A percentile compares a stretch with the other conserved stretches of the same genome.
phyloP scores from a whole-genome alignment of 352 stramenopile genomes.

The Detonula confervacea region DNA sequence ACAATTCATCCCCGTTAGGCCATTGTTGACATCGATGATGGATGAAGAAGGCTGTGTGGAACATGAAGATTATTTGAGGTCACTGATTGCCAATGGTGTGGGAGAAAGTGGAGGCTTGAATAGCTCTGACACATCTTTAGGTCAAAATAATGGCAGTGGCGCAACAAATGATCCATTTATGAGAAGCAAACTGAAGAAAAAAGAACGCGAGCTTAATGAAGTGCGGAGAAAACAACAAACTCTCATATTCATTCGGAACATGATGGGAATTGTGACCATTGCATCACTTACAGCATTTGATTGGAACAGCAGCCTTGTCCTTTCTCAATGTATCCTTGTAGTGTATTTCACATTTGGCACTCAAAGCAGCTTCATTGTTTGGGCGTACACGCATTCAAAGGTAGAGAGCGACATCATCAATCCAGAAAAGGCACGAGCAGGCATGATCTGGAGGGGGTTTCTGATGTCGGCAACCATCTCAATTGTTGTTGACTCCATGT shows the following conservation, averaged over 20 bases:
- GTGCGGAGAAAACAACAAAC: constrained; percentile 37
- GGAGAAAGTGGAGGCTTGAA: constrained; percentile 1
- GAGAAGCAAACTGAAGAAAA: constrained; percentile 36
- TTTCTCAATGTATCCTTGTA: constrained; percentile 48
- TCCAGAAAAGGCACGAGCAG: constrained; percentile 28
- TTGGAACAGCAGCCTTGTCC: constrained; percentile 35
- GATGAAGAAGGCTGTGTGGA: constrained; percentile 7
- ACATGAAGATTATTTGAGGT: constrained; percentile 13
- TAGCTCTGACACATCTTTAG: background rate
- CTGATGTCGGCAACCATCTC: constrained; percentile 39
- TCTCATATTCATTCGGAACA: constrained; percentile 32
- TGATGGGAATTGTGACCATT: constrained; percentile 31
- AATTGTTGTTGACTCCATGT: constrained; percentile 65
- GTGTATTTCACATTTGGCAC: constrained; percentile 50
- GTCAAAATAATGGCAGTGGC: constrained; percentile 7
- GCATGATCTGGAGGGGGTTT: constrained; percentile 55
- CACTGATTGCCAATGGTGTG: background rate
- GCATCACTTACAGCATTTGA: constrained; percentile 37
- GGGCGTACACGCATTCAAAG: constrained; percentile 26
- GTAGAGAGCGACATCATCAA: constrained; percentile 37
- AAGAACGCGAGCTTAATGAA: constrained; percentile 47
- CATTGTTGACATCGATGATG: background rate
- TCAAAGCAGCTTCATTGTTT: constrained; percentile 40
- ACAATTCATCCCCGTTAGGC: constrained; percentile 46
- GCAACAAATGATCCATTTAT: constrained; percentile 30